Evolutionary conservation across 345 rosid genomes (phyloP).

Genomic region (Syzygium jambos): DNA sequence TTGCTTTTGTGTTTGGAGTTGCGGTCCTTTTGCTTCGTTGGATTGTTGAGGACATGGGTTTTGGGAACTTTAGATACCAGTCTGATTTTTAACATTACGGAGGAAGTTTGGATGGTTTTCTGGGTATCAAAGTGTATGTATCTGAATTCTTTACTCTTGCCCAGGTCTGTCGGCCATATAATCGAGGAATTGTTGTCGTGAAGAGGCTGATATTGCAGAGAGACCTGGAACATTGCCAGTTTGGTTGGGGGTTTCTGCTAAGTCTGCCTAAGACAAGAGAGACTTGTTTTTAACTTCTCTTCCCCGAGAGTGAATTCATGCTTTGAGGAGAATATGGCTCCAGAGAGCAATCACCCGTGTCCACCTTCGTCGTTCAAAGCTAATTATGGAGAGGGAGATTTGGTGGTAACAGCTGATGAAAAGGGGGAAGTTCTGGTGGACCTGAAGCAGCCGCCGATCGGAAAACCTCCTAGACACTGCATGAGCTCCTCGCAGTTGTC

Average conservation of each 20-base stretch:
- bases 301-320: constrained; percentile 1
- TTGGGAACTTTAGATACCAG: background rate
- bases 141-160: background rate
- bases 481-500: constrained; percentile 9
- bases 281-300: background rate
- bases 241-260: background rate
- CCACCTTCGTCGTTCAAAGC: background rate
- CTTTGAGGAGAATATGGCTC: constrained; percentile 10
- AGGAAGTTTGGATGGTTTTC: background rate
- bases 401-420: background rate
- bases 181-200: background rate
- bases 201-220: background rate
- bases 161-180: background rate
- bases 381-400: background rate
- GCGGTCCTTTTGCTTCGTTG: background rate
- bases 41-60: background rate
- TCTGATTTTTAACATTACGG: background rate
- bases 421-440: background rate
- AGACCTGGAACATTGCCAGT: background rate
- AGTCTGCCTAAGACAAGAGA: background rate
- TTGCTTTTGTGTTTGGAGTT: background rate
- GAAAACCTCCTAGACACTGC: constrained; percentile 6
- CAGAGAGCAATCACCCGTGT: constrained; percentile 3
- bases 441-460: background rate
- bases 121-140: background rate